phyloP scores from a whole-genome alignment of 306 rosid species.

The Casuarina glauca region DNA sequence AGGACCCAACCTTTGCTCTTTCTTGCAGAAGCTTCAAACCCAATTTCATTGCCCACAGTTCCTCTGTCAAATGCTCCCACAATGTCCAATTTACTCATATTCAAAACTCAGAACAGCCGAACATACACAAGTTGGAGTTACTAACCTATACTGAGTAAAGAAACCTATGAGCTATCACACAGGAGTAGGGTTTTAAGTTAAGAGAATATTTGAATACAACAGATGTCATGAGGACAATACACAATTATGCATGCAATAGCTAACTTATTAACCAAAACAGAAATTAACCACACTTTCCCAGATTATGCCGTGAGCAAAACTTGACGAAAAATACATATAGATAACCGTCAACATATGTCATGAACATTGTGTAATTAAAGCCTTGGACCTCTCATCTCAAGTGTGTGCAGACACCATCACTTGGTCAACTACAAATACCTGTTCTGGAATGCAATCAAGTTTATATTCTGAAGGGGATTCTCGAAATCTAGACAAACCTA shows the following conservation, averaged over 20 bases:
- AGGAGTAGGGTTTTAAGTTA: not conserved
- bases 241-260: not conserved
- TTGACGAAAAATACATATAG: not conserved
- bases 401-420: not conserved
- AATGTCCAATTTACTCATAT: slow-evolving; percentile 79
- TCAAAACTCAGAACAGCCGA: slow-evolving; percentile 69
- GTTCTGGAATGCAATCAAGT: not conserved
- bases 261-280: not conserved
- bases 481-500: not conserved
- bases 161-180: slow-evolving; percentile 9
- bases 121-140: slow-evolving; percentile 46
- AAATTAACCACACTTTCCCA: slow-evolving; percentile 8
- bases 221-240: not conserved
- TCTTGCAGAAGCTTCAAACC: slow-evolving; percentile 97
- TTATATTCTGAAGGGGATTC: not conserved
- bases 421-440: not conserved
- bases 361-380: not conserved
- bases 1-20: slow-evolving; percentile 88
- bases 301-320: not conserved
- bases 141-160: slow-evolving; percentile 32
- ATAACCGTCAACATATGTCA: not conserved
- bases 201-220: not conserved
- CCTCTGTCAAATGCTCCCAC: slow-evolving; percentile 95
- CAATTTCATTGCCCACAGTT: slow-evolving; percentile 95
- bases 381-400: not conserved